These are phyloP conservation scores for Goffeauzyma gilvescens DNA, from an alignment of 768 basidiomycete species.

Conservation along the genomic window DNA sequence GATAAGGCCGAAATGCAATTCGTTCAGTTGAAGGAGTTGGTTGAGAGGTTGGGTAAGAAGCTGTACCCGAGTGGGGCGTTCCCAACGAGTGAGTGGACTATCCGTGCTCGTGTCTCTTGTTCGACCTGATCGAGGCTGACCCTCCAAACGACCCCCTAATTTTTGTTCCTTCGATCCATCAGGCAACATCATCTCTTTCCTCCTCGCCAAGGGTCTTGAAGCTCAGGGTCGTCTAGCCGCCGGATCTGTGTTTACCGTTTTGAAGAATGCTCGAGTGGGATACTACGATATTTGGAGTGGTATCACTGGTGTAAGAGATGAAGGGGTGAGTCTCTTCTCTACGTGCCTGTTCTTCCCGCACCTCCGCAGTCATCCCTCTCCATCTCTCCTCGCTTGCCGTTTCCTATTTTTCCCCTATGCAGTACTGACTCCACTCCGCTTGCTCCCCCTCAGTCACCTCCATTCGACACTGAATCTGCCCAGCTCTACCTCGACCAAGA, in stretches of 20 bases:
- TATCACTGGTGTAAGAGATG: conserved; percentile 2
- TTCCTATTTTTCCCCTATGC: background rate
- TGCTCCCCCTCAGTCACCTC: background rate
- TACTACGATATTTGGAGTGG: conserved; percentile 5
- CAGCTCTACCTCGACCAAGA: conserved; percentile 6
- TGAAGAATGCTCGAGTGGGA: conserved; percentile 1
- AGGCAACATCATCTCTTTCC: conserved; percentile 2
- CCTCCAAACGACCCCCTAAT: background rate
- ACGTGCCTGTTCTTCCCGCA: no score
- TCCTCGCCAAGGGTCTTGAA: background rate
- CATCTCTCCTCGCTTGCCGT: no score
- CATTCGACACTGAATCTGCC: conserved; percentile 2
- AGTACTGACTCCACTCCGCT: background rate
- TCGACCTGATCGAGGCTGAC: background rate
- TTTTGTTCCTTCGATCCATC: background rate
- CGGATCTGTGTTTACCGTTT: conserved; percentile 1
- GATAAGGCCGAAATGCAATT: background rate
- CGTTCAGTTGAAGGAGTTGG: conserved; percentile 1
- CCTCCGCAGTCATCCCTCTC: no score
- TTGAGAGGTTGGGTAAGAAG: conserved; percentile 2
- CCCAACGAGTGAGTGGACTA: conserved; percentile 4
- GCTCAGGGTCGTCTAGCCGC: background rate
- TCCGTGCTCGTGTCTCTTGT: background rate
- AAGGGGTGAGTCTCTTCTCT: conserved; percentile 6
- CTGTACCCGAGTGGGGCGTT: conserved; percentile 7